Evolutionary conservation across 306 rosid genomes (phyloP).

Genomic region (Cucumis melo): DNA sequence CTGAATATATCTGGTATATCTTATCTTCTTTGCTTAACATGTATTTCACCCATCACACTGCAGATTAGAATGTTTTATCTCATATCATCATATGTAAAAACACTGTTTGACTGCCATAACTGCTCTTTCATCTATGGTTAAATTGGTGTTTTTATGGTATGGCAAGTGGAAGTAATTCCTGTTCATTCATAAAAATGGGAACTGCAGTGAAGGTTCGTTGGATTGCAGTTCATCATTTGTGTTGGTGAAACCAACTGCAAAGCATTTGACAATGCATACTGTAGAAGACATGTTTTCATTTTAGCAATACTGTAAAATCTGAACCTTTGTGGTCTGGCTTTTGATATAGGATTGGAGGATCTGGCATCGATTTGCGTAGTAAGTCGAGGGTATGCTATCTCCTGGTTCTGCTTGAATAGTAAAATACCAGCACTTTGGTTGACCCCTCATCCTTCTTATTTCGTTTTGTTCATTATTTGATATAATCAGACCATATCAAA

Average conservation of each 20-base stretch:
- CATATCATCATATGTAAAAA: background rate
- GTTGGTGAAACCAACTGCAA: background rate
- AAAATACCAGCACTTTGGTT: background rate
- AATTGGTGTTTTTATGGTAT: background rate
- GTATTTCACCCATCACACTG: background rate
- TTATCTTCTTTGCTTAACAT: background rate
- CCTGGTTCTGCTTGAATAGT: background rate
- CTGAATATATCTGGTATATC: slow-evolving; percentile 88
- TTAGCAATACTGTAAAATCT: slow-evolving; percentile 5
- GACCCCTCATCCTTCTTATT: slow-evolving; percentile 8
- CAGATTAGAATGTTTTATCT: background rate
- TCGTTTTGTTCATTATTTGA: slow-evolving; percentile 6
- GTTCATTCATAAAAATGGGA: background rate
- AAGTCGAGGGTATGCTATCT: slow-evolving; percentile 67
- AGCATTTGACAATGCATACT: background rate
- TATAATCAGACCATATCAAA: slow-evolving; percentile 63
- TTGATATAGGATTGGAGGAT: slow-evolving; percentile 77
- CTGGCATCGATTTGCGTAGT: slow-evolving; percentile 93
- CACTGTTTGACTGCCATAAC: background rate
- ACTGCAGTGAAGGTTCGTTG: background rate
- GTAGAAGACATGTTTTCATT: background rate
- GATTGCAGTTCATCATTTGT: background rate
- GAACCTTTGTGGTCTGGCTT: background rate
- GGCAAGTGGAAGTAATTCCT: background rate
- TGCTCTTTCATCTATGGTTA: background rate